Evolutionary conservation across 2,329 filamentous ascomycete species (phyloP).

Genomic region (Pyrenochaeta sp.): DNA sequence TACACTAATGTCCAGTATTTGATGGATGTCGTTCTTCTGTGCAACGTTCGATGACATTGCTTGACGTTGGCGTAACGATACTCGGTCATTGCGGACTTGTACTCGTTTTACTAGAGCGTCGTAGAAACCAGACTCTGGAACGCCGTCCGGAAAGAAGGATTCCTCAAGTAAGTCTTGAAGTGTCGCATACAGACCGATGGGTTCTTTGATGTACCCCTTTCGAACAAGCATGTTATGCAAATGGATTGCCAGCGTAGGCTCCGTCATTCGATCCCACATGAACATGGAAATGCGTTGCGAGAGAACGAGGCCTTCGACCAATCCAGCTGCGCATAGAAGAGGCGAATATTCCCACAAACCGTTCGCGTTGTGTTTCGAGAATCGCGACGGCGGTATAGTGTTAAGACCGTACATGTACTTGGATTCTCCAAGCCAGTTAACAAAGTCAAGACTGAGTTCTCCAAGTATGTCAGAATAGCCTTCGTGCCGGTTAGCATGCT

Average conservation of each 20-base stretch:
- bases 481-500: slow-evolving; percentile 24
- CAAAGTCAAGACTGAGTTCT: slow-evolving; percentile 41
- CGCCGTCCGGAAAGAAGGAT: slow-evolving; percentile 19
- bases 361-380: slow-evolving; percentile 52
- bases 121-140: slow-evolving; percentile 10
- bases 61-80: slow-evolving; percentile 9
- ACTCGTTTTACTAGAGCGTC: slow-evolving; percentile 1
- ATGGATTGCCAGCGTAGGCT: slow-evolving; percentile 54
- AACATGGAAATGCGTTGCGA: slow-evolving; percentile 46
- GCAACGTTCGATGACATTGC: slow-evolving; percentile 6
- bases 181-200: slow-evolving; percentile 44
- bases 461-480: slow-evolving; percentile 26
- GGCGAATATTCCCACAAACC: slow-evolving; percentile 61
- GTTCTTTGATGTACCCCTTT: slow-evolving; percentile 49
- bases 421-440: slow-evolving; percentile 51
- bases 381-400: slow-evolving; percentile 53
- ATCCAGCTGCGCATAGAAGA: slow-evolving; percentile 57
- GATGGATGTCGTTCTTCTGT: slow-evolving; percentile 11
- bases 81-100: slow-evolving; percentile 3
- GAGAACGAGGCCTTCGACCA: slow-evolving; percentile 56
- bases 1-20: slow-evolving; percentile 14
- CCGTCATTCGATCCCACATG: slow-evolving; percentile 53
- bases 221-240: slow-evolving; percentile 60
- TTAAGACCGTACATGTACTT: slow-evolving; percentile 47
- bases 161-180: slow-evolving; percentile 28